These are phyloP conservation scores for Penicillium sp. DNA, from an alignment of 2,329 filamentous ascomycete genomes.

Conservation along the genomic window DNA sequence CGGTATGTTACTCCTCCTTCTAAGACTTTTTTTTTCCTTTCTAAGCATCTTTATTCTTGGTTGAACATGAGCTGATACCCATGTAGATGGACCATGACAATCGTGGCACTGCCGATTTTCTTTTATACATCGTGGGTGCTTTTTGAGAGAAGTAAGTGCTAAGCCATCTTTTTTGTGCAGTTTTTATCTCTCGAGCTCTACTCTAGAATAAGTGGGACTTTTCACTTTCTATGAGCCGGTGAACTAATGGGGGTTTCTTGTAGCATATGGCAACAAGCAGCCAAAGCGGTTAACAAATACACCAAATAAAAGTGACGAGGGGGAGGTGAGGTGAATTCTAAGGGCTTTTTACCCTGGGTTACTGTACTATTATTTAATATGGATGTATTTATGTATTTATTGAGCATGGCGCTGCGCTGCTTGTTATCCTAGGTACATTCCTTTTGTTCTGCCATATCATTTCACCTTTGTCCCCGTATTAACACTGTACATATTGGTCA, in stretches of 20 bases:
- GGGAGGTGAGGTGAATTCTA: neutral
- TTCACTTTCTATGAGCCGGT: neutral
- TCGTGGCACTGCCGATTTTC: slow-evolving; percentile 39
- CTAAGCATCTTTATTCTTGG: neutral
- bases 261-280: slow-evolving; percentile 35
- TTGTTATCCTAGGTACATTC: neutral
- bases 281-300: slow-evolving; percentile 20
- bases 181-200: neutral
- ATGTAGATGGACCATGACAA: slow-evolving; percentile 37
- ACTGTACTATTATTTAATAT: slow-evolving; percentile 3
- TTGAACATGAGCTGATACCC: neutral
- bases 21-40: neutral
- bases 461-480: neutral
- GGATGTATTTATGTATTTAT: slow-evolving; percentile 1
- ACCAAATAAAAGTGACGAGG: neutral
- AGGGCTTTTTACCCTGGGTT: neutral
- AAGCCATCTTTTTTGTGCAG: neutral
- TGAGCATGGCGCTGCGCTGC: neutral
- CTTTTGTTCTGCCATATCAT: neutral
- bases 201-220: neutral
- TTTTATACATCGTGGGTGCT: slow-evolving; percentile 40
- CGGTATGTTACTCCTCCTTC: slow-evolving; percentile 31
- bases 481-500: neutral
- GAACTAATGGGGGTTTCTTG: neutral
- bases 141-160: slow-evolving; percentile 38